Evolutionary conservation across 768 basidiomycete species (phyloP), one percentile per base, ranked within the genome.

Genomic region (Tylopilus balloui): DNA sequence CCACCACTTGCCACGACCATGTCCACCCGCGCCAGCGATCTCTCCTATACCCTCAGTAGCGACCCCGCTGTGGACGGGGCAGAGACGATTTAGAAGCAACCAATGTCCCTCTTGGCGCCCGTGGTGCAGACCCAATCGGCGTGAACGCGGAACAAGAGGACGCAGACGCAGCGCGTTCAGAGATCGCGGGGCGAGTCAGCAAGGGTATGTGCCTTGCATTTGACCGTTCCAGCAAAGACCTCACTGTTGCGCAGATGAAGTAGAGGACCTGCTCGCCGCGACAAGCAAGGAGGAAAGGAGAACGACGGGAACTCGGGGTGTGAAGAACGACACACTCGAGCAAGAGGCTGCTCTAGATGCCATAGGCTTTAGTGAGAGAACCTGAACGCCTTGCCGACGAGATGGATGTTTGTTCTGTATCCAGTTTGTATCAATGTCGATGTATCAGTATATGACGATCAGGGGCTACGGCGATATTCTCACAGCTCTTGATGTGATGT

Each of bases 331-430:
- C 27, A 57, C 59, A 10, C 60, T 42, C 55, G 58, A 57, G 38
- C 58, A 63, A 51, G 60, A 64, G 47, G 54, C 50, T 41, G 60
- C 50, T 8, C 3, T 63, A 12, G 67, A 63, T 34, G 13, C 47
- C 23, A 27, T 25, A 35, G 29, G 36, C 13, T 27, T 40, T 10
- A 3, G 28, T 25, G 34, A 45, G 35, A 15, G 42, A 32, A 28
- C 32, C 12, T 36, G 21, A 20, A 4, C 31, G 29, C n/a, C 28
- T 42, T 32, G 8, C 8, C 24, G n/a, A n/a, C n/a, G n/a, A n/a
- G n/a, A n/a, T n/a, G n/a, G n/a, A n/a, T n/a, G n/a, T n/a, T n/a
- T n/a, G n/a, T n/a, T n/a, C n/a, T n/a, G n/a, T n/a, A n/a, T n/a
- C n/a, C n/a, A n/a, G n/a, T n/a, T n/a, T n/a, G n/a, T n/a, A n/a